These are phyloP conservation scores for Melanomma pulvis-pyrius DNA, from an alignment of 495 filamentous ascomycete genomes.

Conservation along the genomic window DNA sequence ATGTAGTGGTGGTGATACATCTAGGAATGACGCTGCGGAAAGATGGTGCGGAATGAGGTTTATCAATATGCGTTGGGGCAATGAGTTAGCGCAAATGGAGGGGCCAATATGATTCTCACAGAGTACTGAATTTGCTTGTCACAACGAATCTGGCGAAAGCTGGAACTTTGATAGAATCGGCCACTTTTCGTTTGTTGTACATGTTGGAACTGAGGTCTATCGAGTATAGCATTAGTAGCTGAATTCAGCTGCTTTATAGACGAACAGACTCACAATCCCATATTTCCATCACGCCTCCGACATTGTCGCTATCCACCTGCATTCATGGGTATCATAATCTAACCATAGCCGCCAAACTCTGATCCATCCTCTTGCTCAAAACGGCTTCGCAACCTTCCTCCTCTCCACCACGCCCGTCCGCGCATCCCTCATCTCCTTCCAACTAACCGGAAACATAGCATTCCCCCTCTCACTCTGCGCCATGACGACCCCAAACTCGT, in stretches of 20 bases:
- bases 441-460: conserved; percentile 86
- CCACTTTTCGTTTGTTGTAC: no score
- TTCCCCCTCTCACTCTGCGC: conserved; percentile 86
- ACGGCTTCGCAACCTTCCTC: conserved; percentile 92
- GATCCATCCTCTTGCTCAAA: conserved; percentile 54
- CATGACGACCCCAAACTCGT: conserved; percentile 93
- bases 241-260: background rate
- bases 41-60: no score
- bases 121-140: no score
- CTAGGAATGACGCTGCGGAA: no score
- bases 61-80: no score
- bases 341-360: background rate
- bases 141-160: no score
- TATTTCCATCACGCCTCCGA: background rate
- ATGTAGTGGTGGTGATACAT: no score
- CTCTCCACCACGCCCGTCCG: conserved; percentile 75
- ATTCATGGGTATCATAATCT: background rate
- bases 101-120: no score
- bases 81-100: no score
- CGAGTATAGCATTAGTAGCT: background rate
- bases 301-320: background rate
- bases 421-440: conserved; percentile 89
- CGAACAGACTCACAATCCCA: background rate
- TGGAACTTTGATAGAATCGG: no score
- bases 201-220: background rate